Evolutionary conservation across 2,329 filamentous ascomycete species (phyloP), one percentile per base, ranked within the genome.

Genomic region (Talaromyces sp.): DNA sequence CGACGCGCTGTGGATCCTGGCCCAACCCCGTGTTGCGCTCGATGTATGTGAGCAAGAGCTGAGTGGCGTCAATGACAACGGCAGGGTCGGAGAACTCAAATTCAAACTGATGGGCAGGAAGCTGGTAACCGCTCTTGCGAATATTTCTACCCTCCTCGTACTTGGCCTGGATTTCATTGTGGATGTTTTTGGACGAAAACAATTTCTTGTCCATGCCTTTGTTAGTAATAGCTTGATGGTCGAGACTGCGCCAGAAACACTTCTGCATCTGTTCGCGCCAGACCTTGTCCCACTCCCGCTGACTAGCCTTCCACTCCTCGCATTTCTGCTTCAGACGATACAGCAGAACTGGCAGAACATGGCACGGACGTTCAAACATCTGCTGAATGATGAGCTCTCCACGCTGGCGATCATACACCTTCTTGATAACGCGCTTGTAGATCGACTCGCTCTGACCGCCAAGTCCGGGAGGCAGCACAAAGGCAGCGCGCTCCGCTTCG

Each of bases 281-380:
- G 7, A 99, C 92, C 77, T 97, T 97, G 76, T 98, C 93, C 95
- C 95, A 99, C 74, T 99, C 96, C 35, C 95, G 91, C 82, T 91
- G 93, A 5, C 92, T 93, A 68, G 96, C 93, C 67, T 96, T 92
- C 95, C 95, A 99, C 71, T 98, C 93, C 75, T 99, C 95, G 50
- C 96, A 88, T 75, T 98, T 97, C 71, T 96, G 91, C 79, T 98
- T 98, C 69, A 99, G 83, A 12, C 95, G 86, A 58, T 91, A 89
- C 64, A 99, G 81, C 31, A 99, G 85, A 40, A 98, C 87, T 0
- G 95, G 95, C 2, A 99, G 87, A 2, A 98, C 93, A 42, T 88
- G 88, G 71, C 90, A 93, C 0, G 95, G 95, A 61, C 90, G 85
- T 46, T 83, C 83, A 73, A 96, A 96, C 79, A 99, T 87, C 71